Conservation (phyloP, 495 filamentous ascomycete species). For the Darksidea phi region DNA sequence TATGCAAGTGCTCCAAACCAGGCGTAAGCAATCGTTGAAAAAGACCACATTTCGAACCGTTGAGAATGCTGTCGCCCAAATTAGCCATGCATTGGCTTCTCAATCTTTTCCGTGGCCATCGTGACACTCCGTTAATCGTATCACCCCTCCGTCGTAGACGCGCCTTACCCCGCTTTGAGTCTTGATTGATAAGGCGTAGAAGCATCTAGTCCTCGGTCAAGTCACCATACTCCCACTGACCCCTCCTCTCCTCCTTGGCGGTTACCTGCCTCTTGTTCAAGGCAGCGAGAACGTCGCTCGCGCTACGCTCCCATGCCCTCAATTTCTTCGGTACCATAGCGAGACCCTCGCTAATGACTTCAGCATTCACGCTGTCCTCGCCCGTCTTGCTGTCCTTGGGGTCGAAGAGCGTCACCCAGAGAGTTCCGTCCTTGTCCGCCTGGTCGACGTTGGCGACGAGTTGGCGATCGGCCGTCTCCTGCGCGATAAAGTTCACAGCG, state of each 20-base stretch:
- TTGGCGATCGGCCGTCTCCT: slow-evolving; percentile 62
- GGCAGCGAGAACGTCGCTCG: slow-evolving; percentile 64
- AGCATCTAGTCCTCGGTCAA: slow-evolving; percentile 65
- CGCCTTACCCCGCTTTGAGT: too few species aligned
- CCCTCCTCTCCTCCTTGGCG: slow-evolving; percentile 73
- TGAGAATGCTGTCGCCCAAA: too few species aligned
- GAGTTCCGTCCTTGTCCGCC: slow-evolving; percentile 65
- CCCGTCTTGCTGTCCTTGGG: slow-evolving; percentile 56
- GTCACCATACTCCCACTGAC: slow-evolving; percentile 99
- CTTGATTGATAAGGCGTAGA: background rate
- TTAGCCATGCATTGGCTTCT: too few species aligned
- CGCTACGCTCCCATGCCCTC: slow-evolving; percentile 81
- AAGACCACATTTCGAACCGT: too few species aligned
- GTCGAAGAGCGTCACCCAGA: slow-evolving; percentile 86
- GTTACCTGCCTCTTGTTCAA: slow-evolving; percentile 66
- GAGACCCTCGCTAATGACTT: slow-evolving; percentile 76
- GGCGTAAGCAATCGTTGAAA: too few species aligned
- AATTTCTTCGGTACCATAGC: slow-evolving; percentile 88
- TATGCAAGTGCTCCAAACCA: background rate
- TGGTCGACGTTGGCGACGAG: slow-evolving; percentile 90
- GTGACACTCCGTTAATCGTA: too few species aligned
- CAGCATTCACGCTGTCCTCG: slow-evolving; percentile 80
- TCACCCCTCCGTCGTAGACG: too few species aligned
- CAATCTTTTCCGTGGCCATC: too few species aligned
- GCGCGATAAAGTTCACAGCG: slow-evolving; percentile 66